Evolutionary conservation across 768 basidiomycete genomes (phyloP), one percentile per base, ranked within the genome.

Genomic region (Hydnomerulius pinastri): DNA sequence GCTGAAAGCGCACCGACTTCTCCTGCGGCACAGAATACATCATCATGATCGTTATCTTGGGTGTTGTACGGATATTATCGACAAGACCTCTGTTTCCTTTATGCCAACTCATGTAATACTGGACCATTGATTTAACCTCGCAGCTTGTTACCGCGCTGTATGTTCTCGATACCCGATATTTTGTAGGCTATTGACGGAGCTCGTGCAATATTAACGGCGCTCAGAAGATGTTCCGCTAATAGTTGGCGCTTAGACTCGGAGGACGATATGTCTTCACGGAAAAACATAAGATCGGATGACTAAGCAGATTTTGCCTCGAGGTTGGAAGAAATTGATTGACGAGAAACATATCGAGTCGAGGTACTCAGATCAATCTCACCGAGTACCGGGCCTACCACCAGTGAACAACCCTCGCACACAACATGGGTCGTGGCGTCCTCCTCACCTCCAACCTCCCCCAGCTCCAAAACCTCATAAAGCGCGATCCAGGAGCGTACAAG

Each of bases 401-500:
- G n/a, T n/a, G n/a, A n/a, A n/a, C n/a, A n/a, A n/a, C 23, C 17
- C 43, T 21, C 23, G 21, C n/a, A 12, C 17, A 25, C 15, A 40
- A 15, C 25, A 81, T 79, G 78, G 80, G 75, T 57, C 78, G 90
- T 50, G 90, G 89, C 42, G 77, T 87, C 44, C 78, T 93, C 48
- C 80, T 96, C 57, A 87, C 91, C 27, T 82, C 90, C 13, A 96
- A 96, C 64, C 81, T 98, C 8, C 95, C 97, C 0, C 92, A 97
- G 64, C 79, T 99, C 7, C 96, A 98, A 68, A 98, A 98, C 66
- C 78, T 98, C 46, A 94, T 99, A 68, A 99, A 99, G 66, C 82
- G 97, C 37, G 92, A 97, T 67, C 90, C 96, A 3, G 69, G 73
- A 8, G 86, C 82, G 0, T 98, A 99, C 75, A 88, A 83, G 65